A percentile compares a stretch with the other conserved stretches of the same genome.
Evolutionary conservation across 805 yeast species (phyloP).

Genomic region (Lachancea cidri): DNA sequence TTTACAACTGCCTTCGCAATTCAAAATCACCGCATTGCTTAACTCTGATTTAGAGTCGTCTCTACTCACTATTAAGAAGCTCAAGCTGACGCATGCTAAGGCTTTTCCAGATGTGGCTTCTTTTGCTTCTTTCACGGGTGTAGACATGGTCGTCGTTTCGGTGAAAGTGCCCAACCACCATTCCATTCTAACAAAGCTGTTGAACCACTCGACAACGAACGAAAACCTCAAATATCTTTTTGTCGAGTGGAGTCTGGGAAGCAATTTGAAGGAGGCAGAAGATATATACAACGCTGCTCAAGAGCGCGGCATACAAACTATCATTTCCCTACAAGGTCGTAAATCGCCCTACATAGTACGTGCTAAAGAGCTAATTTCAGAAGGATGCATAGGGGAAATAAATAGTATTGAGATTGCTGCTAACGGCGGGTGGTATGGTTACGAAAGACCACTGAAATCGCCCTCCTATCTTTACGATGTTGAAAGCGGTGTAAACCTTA

Average conservation of each 20-base stretch:
- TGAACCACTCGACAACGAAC: slow-evolving; percentile 20
- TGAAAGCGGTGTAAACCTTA: slow-evolving; percentile 26
- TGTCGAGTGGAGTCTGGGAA: slow-evolving; percentile 29
- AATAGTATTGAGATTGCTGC: slow-evolving; percentile 30
- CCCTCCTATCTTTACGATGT: slow-evolving; percentile 26
- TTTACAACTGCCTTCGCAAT: slow-evolving; percentile 27
- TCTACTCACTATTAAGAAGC: slow-evolving; percentile 18
- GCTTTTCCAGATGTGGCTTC: slow-evolving; percentile 23
- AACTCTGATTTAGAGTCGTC: slow-evolving; percentile 20
- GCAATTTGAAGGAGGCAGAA: slow-evolving; percentile 24
- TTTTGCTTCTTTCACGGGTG: slow-evolving; percentile 20
- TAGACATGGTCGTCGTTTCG: slow-evolving; percentile 27
- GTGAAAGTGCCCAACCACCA: slow-evolving; percentile 21
- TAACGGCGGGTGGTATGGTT: slow-evolving; percentile 32
- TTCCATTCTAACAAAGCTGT: slow-evolving; percentile 15
- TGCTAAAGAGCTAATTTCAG: slow-evolving; percentile 28
- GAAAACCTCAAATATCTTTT: slow-evolving; percentile 24
- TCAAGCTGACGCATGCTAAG: slow-evolving; percentile 23
- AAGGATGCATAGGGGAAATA: slow-evolving; percentile 29
- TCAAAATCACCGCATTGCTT: slow-evolving; percentile 25
- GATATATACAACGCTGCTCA: slow-evolving; percentile 23
- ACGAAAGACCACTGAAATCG: slow-evolving; percentile 25
- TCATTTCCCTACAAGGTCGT: slow-evolving; percentile 29
- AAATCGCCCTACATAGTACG: slow-evolving; percentile 29
- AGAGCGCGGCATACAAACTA: slow-evolving; percentile 24